These are phyloP conservation scores for Spongospora subterranea DNA, from an alignment of 208 protist species.

Conservation along the genomic window DNA sequence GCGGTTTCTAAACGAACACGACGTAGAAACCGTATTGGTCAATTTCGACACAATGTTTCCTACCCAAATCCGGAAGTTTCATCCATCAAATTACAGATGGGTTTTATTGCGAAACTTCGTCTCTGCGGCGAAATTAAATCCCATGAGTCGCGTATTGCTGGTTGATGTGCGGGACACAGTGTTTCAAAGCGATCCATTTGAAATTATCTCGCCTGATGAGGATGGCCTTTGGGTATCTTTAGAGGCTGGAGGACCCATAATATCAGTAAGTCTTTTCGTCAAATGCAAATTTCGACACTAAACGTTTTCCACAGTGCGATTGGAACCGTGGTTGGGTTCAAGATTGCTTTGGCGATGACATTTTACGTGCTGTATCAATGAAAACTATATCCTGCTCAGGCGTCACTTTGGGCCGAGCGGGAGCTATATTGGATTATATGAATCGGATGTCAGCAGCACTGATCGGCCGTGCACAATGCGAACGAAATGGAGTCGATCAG, in stretches of 20 bases:
- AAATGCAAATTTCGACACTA: not conserved
- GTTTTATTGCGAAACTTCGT: not conserved
- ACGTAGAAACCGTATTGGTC: not conserved
- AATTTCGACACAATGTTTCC: not conserved
- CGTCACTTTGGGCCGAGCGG: not conserved
- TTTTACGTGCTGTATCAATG: not conserved
- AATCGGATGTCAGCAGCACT: constrained; percentile 1
- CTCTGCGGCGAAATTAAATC: not conserved
- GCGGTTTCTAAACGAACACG: not conserved
- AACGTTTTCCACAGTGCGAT: not conserved
- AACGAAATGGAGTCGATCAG: constrained; percentile 27
- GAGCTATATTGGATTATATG: not conserved
- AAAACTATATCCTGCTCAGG: constrained; percentile 37
- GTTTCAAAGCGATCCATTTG: constrained; percentile 30
- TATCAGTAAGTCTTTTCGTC: not conserved
- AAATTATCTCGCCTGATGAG: not conserved
- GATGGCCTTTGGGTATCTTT: not conserved
- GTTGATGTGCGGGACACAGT: constrained; percentile 29
- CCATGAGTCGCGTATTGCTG: not conserved
- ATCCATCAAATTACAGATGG: constrained; percentile 27
- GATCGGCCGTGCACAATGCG: not conserved
- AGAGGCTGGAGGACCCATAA: constrained; percentile 2
- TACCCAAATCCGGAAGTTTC: not conserved
- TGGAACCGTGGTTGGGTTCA: constrained; percentile 41
- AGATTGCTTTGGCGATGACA: not conserved